These are phyloP conservation scores for Aristolochia contorta DNA, from an alignment of 164 flowering plant genomes.

Conservation along the genomic window DNA sequence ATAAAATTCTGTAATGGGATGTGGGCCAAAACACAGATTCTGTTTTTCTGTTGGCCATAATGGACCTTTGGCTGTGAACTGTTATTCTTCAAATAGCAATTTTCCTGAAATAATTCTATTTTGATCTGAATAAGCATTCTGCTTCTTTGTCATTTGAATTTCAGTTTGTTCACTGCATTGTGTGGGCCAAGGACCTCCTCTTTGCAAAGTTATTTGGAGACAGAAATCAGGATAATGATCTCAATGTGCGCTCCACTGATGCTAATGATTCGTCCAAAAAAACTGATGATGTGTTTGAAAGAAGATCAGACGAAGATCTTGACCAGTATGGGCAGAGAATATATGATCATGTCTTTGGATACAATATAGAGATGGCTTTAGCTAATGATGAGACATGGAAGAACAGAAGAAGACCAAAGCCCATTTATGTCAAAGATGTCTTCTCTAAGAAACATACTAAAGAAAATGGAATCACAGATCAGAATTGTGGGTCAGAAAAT, in stretches of 20 bases:
- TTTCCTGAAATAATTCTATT: no score
- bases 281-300: constrained; percentile 71
- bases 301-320: constrained; percentile 53
- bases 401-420: constrained; percentile 73
- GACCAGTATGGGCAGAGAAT: constrained; percentile 78
- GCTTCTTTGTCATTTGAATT: constrained; percentile 9
- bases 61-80: no score
- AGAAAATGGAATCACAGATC: constrained; percentile 50
- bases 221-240: constrained; percentile 86
- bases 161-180: constrained; percentile 98
- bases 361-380: constrained; percentile 83
- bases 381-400: constrained; percentile 95
- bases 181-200: constrained; percentile 98
- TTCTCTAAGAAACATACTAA: constrained; percentile 25
- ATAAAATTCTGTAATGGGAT: no score
- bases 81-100: no score
- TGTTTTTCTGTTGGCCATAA: no score
- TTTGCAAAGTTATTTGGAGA: constrained; percentile 93
- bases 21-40: no score
- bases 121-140: background rate
- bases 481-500: constrained; percentile 24
- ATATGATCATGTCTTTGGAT: constrained; percentile 96
- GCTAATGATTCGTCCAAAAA: constrained; percentile 53
- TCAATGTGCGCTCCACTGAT: constrained; percentile 75
- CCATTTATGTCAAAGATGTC: constrained; percentile 60